Conservation (phyloP, 2,329 filamentous ascomycete species). For the Blumeria graminis region DNA sequence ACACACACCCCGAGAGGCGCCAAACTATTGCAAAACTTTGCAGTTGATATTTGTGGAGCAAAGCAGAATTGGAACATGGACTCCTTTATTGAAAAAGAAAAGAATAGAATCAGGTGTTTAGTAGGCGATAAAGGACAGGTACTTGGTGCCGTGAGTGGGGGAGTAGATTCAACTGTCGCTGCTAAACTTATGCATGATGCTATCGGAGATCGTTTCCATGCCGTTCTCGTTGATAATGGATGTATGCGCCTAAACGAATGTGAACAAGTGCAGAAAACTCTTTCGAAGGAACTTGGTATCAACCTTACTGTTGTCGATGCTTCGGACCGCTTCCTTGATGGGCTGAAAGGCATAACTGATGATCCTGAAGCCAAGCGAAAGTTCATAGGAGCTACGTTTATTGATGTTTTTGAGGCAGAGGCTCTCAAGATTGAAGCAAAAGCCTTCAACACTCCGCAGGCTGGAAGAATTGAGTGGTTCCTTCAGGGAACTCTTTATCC, state of each 20-base stretch:
- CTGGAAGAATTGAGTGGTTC: constrained; percentile 66
- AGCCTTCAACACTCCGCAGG: constrained; percentile 38
- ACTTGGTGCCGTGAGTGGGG: constrained; percentile 53
- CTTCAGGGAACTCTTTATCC: constrained; percentile 60
- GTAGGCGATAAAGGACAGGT: constrained; percentile 69
- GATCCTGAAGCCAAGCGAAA: constrained; percentile 72
- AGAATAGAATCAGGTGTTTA: constrained; percentile 52
- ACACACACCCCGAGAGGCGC: constrained; percentile 46
- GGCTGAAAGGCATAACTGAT: constrained; percentile 50
- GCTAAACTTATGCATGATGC: constrained; percentile 59
- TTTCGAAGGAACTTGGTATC: constrained; percentile 60
- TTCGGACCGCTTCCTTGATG: constrained; percentile 48
- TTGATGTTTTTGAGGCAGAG: constrained; percentile 63
- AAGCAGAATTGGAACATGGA: constrained; percentile 63
- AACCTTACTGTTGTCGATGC: constrained; percentile 76
- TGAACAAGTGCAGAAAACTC: constrained; percentile 53
- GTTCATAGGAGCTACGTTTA: constrained; percentile 60
- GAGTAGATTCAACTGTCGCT: constrained; percentile 75
- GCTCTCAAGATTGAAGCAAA: constrained; percentile 50
- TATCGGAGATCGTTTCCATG: constrained; percentile 60
- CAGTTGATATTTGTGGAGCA: constrained; percentile 57
- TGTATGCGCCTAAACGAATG: constrained; percentile 71
- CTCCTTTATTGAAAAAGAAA: constrained; percentile 61
- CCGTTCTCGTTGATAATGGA: constrained; percentile 68
- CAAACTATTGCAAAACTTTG: constrained; percentile 59